Evolutionary conservation across 176 grass and related monocot genomes (phyloP).

Genomic region (Bolboschoenus planiculmis): DNA sequence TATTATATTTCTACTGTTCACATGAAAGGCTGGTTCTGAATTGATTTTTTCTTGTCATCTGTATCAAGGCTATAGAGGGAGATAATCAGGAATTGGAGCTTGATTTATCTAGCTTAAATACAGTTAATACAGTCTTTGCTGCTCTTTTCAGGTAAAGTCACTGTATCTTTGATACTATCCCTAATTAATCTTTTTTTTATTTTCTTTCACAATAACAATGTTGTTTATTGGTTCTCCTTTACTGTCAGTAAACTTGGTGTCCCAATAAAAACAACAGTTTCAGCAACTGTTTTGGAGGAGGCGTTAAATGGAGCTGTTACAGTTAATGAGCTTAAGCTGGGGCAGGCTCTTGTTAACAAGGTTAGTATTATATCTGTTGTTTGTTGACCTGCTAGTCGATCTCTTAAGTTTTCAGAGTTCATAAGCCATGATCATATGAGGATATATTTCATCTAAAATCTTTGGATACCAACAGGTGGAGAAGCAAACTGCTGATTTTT

Average conservation of each 20-base stretch:
- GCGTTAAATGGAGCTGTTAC: constrained; percentile 78
- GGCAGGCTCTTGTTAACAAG: constrained; percentile 62
- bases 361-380: constrained; percentile 28
- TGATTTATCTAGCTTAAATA: constrained; percentile 89
- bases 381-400: background rate
- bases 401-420: background rate
- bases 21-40: background rate
- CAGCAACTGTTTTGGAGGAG: constrained; percentile 91
- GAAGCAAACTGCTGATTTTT: constrained; percentile 96
- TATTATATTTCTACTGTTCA: background rate
- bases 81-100: constrained; percentile 96
- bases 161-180: background rate
- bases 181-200: background rate
- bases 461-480: constrained; percentile 65
- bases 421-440: background rate
- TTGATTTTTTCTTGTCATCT: background rate
- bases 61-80: constrained; percentile 64
- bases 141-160: constrained; percentile 82
- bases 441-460: constrained; percentile 16
- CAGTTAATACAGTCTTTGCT: constrained; percentile 93
- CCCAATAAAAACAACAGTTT: constrained; percentile 96
- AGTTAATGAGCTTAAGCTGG: constrained; percentile 67
- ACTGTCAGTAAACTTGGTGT: constrained; percentile 85
- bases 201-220: background rate
- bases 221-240: constrained; percentile 2